Conservation (phyloP, 192 early-diverging fungal species). For the Pilaira anomala region DNA sequence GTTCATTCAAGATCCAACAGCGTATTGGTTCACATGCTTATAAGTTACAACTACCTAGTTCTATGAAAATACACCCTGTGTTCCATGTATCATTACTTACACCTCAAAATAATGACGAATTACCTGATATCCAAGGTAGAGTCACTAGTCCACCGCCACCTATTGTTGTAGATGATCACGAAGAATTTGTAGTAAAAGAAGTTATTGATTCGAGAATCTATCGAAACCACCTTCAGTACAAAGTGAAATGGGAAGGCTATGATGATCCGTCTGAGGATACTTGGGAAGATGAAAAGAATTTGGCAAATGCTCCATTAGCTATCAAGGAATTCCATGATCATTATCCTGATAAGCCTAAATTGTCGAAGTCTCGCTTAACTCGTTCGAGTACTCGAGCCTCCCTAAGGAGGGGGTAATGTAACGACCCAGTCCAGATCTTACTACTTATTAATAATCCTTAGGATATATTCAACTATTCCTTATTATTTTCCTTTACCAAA, state of each 20-base stretch:
- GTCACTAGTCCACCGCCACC: neutral
- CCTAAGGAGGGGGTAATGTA: no score
- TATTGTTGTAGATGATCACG: conserved; percentile 16
- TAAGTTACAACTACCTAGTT: neutral
- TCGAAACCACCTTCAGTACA: conserved; percentile 14
- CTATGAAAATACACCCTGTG: conserved; percentile 16
- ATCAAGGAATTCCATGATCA: no score
- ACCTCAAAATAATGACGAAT: neutral
- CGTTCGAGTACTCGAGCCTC: no score
- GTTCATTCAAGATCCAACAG: conserved; percentile 11
- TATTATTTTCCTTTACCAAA: no score
- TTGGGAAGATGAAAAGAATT: no score
- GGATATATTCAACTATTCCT: no score
- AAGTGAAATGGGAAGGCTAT: conserved; percentile 23
- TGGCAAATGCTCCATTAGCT: no score
- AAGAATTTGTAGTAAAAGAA: conserved; percentile 21
- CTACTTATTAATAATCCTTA: no score
- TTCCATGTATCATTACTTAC: conserved; percentile 13
- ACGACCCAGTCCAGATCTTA: no score
- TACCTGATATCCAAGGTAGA: neutral
- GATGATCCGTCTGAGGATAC: conserved; percentile 8
- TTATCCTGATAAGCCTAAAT: no score
- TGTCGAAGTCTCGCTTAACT: no score
- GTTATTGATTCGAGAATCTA: conserved; percentile 11
- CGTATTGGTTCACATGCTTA: neutral